A percentile compares a stretch with the other conserved stretches of the same genome.
phyloP scores from a whole-genome alignment of 192 early-diverging fungal species.

The Coemansia sp. region DNA sequence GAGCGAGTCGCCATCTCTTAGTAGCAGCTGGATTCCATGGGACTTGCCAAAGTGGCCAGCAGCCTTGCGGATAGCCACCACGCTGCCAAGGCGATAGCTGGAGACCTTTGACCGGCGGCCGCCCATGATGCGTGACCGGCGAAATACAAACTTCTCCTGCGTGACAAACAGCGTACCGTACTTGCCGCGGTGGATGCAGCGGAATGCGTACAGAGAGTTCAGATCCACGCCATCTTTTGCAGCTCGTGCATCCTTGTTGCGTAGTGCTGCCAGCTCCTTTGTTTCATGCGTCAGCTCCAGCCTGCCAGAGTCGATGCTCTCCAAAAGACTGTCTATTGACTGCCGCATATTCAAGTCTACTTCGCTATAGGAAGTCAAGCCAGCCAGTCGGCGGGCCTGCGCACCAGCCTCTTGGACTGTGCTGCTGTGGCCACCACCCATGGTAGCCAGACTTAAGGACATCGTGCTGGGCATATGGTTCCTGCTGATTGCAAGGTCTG shows the following conservation, averaged over 20 bases:
- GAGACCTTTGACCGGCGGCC: slow-evolving; percentile 45
- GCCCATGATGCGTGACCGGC: slow-evolving; percentile 55
- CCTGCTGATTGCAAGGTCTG: background rate
- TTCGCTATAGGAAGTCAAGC: background rate
- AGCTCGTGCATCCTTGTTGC: slow-evolving; percentile 48
- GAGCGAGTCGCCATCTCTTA: slow-evolving; percentile 34
- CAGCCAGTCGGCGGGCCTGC: background rate
- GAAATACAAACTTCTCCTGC: slow-evolving; percentile 41
- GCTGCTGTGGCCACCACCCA: background rate
- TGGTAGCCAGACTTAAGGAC: background rate
- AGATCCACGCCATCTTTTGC: slow-evolving; percentile 32
- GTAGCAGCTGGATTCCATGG: slow-evolving; percentile 49
- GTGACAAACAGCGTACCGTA: slow-evolving; percentile 58
- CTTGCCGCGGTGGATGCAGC: slow-evolving; percentile 52
- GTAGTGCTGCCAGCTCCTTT: slow-evolving; percentile 34
- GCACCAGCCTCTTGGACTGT: background rate
- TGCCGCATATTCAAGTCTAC: background rate
- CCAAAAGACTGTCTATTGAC: slow-evolving; percentile 9
- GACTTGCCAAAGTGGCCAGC: slow-evolving; percentile 42
- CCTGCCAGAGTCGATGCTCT: slow-evolving; percentile 5
- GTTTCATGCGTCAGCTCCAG: slow-evolving; percentile 48
- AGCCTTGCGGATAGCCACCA: slow-evolving; percentile 52
- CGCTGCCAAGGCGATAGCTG: slow-evolving; percentile 42
- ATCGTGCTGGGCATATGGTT: background rate
- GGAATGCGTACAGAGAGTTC: slow-evolving; percentile 51